Conservation (phyloP, 2,329 filamentous ascomycete genomes). For the Endocalyx cinctus region DNA sequence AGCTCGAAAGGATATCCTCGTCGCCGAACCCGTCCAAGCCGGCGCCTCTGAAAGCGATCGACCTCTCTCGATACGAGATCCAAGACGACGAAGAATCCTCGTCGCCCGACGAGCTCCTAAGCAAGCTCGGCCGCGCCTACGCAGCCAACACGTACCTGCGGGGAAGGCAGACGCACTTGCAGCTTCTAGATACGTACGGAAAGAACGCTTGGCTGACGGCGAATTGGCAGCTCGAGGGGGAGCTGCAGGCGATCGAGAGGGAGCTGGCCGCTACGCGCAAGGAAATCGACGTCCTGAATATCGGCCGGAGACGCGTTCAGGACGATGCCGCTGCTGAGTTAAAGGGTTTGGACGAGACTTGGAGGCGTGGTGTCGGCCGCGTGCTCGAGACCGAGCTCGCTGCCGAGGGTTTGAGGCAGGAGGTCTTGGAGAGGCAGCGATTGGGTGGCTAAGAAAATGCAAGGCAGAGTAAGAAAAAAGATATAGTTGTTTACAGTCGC, state of each 20-base stretch:
- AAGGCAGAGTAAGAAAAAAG: too few species aligned
- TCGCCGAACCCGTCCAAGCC: too few species aligned
- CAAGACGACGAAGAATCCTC: slow-evolving; percentile 40
- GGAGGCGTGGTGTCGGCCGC: slow-evolving; percentile 72
- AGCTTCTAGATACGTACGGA: slow-evolving; percentile 73
- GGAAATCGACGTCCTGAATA: slow-evolving; percentile 69
- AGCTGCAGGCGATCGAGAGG: slow-evolving; percentile 64
- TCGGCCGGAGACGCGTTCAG: slow-evolving; percentile 65
- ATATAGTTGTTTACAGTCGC: too few species aligned
- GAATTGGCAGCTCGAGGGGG: slow-evolving; percentile 74
- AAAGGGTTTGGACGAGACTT: slow-evolving; percentile 66
- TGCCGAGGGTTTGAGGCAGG: slow-evolving; percentile 63
- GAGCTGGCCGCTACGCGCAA: slow-evolving; percentile 66
- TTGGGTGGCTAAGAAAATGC: too few species aligned
- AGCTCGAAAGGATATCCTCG: slow-evolving; percentile 67
- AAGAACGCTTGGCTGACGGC: slow-evolving; percentile 88
- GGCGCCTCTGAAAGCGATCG: slow-evolving; percentile 60
- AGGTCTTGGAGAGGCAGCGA: slow-evolving; percentile 62
- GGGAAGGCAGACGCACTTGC: slow-evolving; percentile 52
- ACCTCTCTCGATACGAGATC: slow-evolving; percentile 78
- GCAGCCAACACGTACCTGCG: slow-evolving; percentile 47
- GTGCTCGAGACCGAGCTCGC: slow-evolving; percentile 86
- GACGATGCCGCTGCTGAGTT: slow-evolving; percentile 70
- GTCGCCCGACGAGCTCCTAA: slow-evolving; percentile 50
- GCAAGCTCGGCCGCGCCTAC: slow-evolving; percentile 51